Percentiles rank a stretch among this genome's conserved stretches.
Conservation (phyloP, 2,329 filamentous ascomycete species). For the Dactylellina drechsleri region DNA sequence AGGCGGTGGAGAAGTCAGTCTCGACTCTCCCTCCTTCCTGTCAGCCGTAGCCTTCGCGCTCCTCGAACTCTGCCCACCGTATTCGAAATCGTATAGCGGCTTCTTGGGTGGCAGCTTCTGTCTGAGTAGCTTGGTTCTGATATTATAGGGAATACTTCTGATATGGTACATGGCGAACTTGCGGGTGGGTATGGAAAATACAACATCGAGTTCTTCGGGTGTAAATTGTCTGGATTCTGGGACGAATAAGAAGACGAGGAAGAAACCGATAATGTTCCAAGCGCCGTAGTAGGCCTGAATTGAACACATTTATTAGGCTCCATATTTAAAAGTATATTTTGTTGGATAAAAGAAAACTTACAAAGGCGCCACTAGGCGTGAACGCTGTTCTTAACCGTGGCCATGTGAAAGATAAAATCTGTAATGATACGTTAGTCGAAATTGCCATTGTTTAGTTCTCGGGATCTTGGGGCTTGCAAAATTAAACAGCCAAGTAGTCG, state of each 20-base stretch:
- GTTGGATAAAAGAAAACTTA: conserved; percentile 31
- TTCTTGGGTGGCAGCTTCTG: conserved; percentile 35
- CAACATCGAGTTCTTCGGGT: conserved; percentile 64
- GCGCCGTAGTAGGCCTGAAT: conserved; percentile 64
- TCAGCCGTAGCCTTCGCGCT: not conserved
- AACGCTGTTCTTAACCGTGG: conserved; percentile 64
- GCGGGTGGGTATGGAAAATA: conserved; percentile 58
- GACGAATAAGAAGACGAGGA: conserved; percentile 63
- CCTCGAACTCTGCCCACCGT: conserved; percentile 18
- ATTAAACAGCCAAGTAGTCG: conserved; percentile 66
- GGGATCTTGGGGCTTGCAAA: conserved; percentile 32
- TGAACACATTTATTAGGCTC: not conserved
- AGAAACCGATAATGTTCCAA: conserved; percentile 66
- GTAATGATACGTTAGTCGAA: conserved; percentile 32
- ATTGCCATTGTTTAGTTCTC: not conserved
- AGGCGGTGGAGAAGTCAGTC: not conserved
- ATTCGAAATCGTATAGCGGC: conserved; percentile 34
- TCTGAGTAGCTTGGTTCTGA: conserved; percentile 30
- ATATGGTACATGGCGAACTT: conserved; percentile 36
- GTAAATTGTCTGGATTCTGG: conserved; percentile 65
- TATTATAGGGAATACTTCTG: conserved; percentile 22
- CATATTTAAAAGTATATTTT: not conserved
- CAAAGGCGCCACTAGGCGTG: conserved; percentile 65
- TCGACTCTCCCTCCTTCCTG: not conserved
- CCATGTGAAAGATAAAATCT: conserved; percentile 64